phyloP scores from a whole-genome alignment of 129 eudicot genomes.

The Mikania micrantha region DNA sequence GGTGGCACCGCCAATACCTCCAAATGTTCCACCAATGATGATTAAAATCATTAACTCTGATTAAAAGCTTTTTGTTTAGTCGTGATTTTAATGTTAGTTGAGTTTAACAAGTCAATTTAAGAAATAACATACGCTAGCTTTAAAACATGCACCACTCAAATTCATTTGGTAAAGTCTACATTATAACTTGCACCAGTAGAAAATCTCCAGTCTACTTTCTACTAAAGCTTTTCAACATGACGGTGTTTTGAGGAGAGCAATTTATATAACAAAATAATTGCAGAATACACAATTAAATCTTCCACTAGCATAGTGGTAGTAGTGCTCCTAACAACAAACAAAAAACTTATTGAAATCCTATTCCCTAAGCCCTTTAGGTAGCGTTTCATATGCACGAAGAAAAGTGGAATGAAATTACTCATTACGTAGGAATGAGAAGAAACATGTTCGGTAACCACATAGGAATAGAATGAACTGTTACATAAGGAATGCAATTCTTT shows the following conservation, averaged over 20 bases:
- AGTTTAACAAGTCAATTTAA: neutral
- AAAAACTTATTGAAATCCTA: slow-evolving; percentile 9
- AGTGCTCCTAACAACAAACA: neutral
- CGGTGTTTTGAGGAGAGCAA: neutral
- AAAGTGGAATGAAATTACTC: no score
- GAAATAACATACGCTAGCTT: slow-evolving; percentile 5
- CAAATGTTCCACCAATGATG: neutral
- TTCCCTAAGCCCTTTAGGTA: no score
- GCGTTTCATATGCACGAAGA: no score
- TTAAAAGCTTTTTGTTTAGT: neutral
- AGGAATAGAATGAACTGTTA: no score
- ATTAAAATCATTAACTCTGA: neutral
- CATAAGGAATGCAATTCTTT: no score
- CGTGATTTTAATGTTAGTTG: slow-evolving; percentile 1
- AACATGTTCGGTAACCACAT: no score
- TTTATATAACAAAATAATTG: slow-evolving; percentile 1
- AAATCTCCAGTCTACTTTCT: neutral
- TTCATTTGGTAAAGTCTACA: neutral
- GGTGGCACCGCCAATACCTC: neutral
- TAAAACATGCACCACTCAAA: neutral
- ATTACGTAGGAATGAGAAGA: no score
- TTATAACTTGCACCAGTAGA: neutral
- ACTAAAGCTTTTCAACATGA: neutral
- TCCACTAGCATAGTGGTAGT: slow-evolving; percentile 5
- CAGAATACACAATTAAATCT: neutral